phyloP scores from a whole-genome alignment of 129 eudicot species.

The Flaveria sonorensis region DNA sequence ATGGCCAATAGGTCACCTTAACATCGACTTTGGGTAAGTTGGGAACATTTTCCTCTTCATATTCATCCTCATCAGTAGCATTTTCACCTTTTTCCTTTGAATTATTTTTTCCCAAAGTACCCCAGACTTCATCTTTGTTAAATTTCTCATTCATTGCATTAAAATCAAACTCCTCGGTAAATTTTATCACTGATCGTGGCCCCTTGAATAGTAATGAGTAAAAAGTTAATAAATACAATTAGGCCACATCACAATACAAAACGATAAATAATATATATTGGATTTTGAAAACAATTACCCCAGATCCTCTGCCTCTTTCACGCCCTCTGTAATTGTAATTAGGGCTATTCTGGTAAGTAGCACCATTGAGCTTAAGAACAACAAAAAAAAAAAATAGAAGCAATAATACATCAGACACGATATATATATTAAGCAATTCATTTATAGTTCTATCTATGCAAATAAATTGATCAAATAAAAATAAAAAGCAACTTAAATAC shows the following conservation, averaged over 20 bases:
- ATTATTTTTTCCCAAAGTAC: conserved; percentile 75
- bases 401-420: background rate
- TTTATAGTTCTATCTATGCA: background rate
- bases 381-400: background rate
- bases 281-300: conserved; percentile 43
- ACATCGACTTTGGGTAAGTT: conserved; percentile 53
- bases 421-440: conserved; percentile 12
- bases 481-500: background rate
- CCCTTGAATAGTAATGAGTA: conserved; percentile 37
- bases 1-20: conserved; percentile 41
- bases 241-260: background rate
- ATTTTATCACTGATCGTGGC: conserved; percentile 62
- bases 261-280: background rate
- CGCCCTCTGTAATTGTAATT: conserved; percentile 73
- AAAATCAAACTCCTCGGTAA: conserved; percentile 91
- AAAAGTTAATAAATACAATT: background rate
- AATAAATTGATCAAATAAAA: background rate
- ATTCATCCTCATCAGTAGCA: conserved; percentile 63
- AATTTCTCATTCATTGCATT: conserved; percentile 95
- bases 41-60: conserved; percentile 58
- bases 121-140: conserved; percentile 97
- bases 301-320: conserved; percentile 92
- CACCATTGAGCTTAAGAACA: conserved; percentile 63
- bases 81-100: conserved; percentile 54
- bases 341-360: conserved; percentile 45